phyloP scores from a whole-genome alignment of 805 yeast species.

The Saccharomycopsis vini region DNA sequence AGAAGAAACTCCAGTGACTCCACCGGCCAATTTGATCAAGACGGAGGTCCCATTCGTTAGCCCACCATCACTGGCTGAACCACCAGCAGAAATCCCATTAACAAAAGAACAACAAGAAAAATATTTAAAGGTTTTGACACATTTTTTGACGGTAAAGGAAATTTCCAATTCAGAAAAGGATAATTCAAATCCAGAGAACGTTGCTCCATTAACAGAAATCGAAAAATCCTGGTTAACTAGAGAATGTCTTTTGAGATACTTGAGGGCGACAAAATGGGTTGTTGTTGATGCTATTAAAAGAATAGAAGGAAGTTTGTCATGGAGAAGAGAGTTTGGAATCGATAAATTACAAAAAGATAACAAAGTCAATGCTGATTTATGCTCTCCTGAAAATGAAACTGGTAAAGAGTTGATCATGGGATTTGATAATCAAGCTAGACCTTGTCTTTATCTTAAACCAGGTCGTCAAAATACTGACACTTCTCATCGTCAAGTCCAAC shows the following conservation, averaged over 20 bases:
- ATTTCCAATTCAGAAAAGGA: conserved; percentile 2
- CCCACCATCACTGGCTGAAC: conserved; percentile 40
- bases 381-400: conserved; percentile 66
- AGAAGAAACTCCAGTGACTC: too few relatives aligned
- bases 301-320: conserved; percentile 66
- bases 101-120: conserved; percentile 47
- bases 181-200: not conserved
- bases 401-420: conserved; percentile 93
- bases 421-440: conserved; percentile 80
- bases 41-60: conserved; percentile 46
- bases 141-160: conserved; percentile 32
- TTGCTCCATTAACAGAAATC: conserved; percentile 11
- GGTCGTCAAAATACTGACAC: conserved; percentile 95
- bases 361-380: conserved; percentile 44
- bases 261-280: conserved; percentile 92
- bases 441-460: conserved; percentile 85
- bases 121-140: conserved; percentile 49
- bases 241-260: conserved; percentile 83
- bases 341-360: conserved; percentile 35
- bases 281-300: conserved; percentile 61
- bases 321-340: conserved; percentile 65
- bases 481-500: conserved; percentile 89
- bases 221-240: conserved; percentile 72
- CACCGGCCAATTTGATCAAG: too few relatives aligned
- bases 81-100: conserved; percentile 41